Conservation (phyloP, 2,329 filamentous ascomycete genomes). For the Trichocomaceae sp. region DNA sequence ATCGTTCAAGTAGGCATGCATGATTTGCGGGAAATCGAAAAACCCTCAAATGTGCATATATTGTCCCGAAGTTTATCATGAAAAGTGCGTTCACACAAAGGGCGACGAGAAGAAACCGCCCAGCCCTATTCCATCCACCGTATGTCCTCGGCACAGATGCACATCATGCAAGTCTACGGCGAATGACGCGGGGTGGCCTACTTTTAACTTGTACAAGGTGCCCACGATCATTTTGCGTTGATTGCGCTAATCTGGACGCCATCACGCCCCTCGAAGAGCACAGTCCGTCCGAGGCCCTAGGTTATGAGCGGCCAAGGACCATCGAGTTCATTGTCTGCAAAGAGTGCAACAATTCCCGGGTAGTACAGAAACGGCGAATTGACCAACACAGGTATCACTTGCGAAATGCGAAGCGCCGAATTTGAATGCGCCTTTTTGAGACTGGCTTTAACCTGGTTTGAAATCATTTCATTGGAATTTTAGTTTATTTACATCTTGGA, state of each 20-base stretch:
- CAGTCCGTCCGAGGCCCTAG: conserved; percentile 46
- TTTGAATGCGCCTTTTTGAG: background rate
- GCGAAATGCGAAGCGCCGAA: background rate
- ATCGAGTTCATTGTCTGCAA: conserved; percentile 44
- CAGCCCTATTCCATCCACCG: conserved; percentile 27
- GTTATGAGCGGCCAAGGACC: conserved; percentile 36
- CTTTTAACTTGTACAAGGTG: conserved; percentile 51
- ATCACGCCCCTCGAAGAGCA: conserved; percentile 47
- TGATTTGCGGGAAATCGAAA: conserved; percentile 11
- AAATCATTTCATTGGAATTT: background rate
- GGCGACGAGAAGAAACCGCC: conserved; percentile 15
- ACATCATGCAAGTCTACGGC: conserved; percentile 49
- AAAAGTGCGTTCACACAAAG: conserved; percentile 37
- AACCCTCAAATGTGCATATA: conserved; percentile 18
- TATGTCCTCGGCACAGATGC: conserved; percentile 53
- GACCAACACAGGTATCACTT: background rate
- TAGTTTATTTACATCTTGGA: background rate
- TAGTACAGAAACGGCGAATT: background rate
- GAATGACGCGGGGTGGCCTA: conserved; percentile 34
- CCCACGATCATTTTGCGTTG: conserved; percentile 51
- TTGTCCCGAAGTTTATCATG: conserved; percentile 52
- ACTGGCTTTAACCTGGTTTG: background rate
- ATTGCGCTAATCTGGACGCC: conserved; percentile 51
- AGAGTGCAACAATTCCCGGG: background rate
- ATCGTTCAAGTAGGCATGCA: conserved; percentile 13